Base-by-base conservation (phyloP, 768 basidiomycete genomes). In the Kwoniella sp. region DNA sequence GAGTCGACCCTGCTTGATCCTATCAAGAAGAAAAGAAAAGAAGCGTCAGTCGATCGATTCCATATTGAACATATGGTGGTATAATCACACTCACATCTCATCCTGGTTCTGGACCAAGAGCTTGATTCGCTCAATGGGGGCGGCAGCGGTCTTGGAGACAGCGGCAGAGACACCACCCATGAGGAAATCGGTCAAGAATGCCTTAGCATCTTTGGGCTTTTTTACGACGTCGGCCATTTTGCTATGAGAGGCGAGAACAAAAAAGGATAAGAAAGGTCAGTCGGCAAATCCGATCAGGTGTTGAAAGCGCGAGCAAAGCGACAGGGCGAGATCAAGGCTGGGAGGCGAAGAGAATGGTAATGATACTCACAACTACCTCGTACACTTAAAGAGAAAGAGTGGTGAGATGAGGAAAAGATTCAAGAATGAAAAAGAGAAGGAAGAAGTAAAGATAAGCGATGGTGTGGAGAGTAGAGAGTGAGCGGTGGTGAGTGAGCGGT, bases 101-200 rank as follows among this genome's bases (percentile, higher is more conserved):
- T 94, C 95, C 88, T 98, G 95, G 84, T 96, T 97, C 84, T 97
- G 92, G 65, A 95, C 89, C 80, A 95, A 83, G 77, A 98, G 88
- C 83, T 99, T 99, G 83, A 99, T 95, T 80, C 96, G 93, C 87
- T 98, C 96, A 78, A 99, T 99, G 83, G 96, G 96, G 69, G 96
- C 96, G 75, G 96, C 96, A 71, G 90, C 90, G 71, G 96, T 98
- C 87, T 99, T 99, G 60, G 96, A 90, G 82, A 98, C 91, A 74
- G 96, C 96, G 69, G 82, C 82, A 58, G 80, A 80, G 59, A 79
- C 79, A 76, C 91, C 93, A 67, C 26, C 81, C 78, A 79, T 78
- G 60, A 79, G 71, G 78, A 79, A 80, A 65, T 80, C 74, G 63
- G 69, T 82, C 76, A 89, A 86, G 84, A 97, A 96, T 10, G 95